Evolutionary conservation across 306 rosid genomes (phyloP).

Genomic region (Prunus kanzakura): DNA sequence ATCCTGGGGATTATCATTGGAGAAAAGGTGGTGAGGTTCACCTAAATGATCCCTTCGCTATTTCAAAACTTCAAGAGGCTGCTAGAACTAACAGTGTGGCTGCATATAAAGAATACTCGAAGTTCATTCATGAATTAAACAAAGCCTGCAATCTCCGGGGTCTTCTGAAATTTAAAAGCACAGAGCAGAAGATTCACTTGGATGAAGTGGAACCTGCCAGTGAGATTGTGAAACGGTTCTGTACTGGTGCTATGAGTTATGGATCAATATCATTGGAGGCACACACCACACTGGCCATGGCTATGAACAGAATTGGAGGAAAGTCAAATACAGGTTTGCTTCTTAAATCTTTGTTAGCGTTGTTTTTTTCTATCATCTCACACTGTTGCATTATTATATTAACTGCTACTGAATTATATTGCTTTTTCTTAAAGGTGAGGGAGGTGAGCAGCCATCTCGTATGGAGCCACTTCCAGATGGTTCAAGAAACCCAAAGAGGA

Average conservation of each 20-base stretch:
- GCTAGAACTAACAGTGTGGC: conserved; percentile 83
- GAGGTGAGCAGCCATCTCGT: conserved; percentile 99
- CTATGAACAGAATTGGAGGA: conserved; percentile 95
- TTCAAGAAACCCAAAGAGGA: conserved; percentile 88
- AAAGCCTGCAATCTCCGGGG: conserved; percentile 96
- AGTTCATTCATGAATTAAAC: conserved; percentile 76
- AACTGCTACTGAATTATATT: conserved; percentile 17
- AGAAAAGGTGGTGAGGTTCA: conserved; percentile 98
- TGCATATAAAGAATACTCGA: conserved; percentile 86
- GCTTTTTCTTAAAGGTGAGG: conserved; percentile 65
- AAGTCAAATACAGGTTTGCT: conserved; percentile 92
- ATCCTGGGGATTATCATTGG: conserved; percentile 99
- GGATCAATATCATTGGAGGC: conserved; percentile 99
- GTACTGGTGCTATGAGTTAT: conserved; percentile 99
- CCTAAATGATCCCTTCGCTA: conserved; percentile 92
- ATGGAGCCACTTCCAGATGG: conserved; percentile 95
- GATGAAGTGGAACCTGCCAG: conserved; percentile 93
- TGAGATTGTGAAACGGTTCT: conserved; percentile 90
- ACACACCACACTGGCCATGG: conserved; percentile 81
- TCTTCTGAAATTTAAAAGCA: conserved; percentile 72
- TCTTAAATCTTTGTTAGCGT: background rate
- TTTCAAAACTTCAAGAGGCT: conserved; percentile 96
- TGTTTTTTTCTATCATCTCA: background rate
- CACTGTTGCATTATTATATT: background rate
- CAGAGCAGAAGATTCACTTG: conserved; percentile 54